These are phyloP conservation scores for Trypanosoma boissoni DNA, from an alignment of 208 protist species.

Conservation along the genomic window DNA sequence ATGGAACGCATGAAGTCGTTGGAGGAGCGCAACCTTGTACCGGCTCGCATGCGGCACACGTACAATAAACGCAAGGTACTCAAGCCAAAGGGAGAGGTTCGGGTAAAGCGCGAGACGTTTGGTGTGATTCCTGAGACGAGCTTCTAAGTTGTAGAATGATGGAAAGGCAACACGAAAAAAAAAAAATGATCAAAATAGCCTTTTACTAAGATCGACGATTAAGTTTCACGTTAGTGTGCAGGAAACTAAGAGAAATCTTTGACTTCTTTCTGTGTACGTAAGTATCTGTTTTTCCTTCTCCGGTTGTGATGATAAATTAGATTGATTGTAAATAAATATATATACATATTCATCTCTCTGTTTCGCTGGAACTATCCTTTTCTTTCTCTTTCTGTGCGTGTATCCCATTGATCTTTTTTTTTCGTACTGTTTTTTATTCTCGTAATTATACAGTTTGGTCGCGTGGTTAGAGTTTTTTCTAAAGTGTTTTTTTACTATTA, in stretches of 20 bases:
- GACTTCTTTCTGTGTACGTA: neutral
- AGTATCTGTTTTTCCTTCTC: neutral
- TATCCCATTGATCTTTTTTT: too few species aligned
- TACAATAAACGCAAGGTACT: constrained; percentile 89
- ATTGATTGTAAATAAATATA: neutral
- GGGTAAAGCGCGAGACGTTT: constrained; percentile 79
- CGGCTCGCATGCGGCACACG: constrained; percentile 80
- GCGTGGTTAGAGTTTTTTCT: too few species aligned
- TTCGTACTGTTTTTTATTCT: too few species aligned
- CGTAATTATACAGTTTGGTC: too few species aligned
- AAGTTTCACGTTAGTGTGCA: neutral
- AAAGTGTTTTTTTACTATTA: too few species aligned
- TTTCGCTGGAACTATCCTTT: too few species aligned
- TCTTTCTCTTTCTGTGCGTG: too few species aligned
- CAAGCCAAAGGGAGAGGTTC: constrained; percentile 86
- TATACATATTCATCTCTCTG: constrained; percentile 2
- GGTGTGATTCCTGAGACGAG: constrained; percentile 73
- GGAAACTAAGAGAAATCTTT: neutral
- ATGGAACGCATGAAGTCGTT: constrained; percentile 89
- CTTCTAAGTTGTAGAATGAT: constrained; percentile 42
- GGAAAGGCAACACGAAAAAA: neutral
- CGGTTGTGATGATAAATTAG: neutral
- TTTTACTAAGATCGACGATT: constrained; percentile 6
- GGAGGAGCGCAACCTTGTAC: constrained; percentile 88
- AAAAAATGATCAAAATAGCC: neutral